phyloP scores from a whole-genome alignment of 78 protist genomes.

The Dictyostelium citrinum region DNA sequence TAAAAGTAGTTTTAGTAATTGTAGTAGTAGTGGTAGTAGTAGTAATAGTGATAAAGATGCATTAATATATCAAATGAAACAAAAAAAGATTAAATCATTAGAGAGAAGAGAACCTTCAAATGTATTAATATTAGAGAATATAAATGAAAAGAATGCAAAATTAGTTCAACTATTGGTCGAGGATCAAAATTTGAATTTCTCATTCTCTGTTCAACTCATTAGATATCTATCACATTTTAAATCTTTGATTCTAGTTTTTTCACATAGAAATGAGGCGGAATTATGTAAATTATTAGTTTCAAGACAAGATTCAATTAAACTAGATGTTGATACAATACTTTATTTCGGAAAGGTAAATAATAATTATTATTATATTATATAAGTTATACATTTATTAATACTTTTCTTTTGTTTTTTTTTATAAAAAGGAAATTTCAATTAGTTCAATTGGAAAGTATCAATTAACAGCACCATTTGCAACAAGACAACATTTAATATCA shows the following conservation, averaged over 20 bases:
- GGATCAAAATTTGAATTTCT: background rate
- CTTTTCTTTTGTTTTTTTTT: background rate
- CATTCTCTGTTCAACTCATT: constrained; percentile 1
- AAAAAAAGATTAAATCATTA: constrained; percentile 17
- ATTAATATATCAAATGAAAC: background rate
- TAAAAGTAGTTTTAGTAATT: background rate
- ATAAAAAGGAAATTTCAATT: background rate
- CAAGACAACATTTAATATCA: constrained; percentile 55
- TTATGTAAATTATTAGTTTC: constrained; percentile 34
- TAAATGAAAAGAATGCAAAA: background rate
- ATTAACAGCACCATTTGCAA: constrained; percentile 43
- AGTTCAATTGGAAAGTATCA: constrained; percentile 19
- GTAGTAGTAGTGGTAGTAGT: background rate
- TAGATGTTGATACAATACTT: background rate
- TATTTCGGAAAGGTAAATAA: constrained; percentile 58
- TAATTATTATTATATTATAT: background rate
- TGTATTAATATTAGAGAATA: constrained; percentile 46
- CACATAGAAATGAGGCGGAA: constrained; percentile 33
- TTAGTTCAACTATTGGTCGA: background rate
- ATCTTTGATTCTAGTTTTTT: constrained; percentile 36
- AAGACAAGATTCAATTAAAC: constrained; percentile 14
- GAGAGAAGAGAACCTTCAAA: constrained; percentile 29
- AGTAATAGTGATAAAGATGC: background rate
- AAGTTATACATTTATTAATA: background rate
- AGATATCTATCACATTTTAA: constrained; percentile 13